Base-by-base conservation (phyloP, 192 early-diverging fungal species). In the Chytriomyces confervae region DNA sequence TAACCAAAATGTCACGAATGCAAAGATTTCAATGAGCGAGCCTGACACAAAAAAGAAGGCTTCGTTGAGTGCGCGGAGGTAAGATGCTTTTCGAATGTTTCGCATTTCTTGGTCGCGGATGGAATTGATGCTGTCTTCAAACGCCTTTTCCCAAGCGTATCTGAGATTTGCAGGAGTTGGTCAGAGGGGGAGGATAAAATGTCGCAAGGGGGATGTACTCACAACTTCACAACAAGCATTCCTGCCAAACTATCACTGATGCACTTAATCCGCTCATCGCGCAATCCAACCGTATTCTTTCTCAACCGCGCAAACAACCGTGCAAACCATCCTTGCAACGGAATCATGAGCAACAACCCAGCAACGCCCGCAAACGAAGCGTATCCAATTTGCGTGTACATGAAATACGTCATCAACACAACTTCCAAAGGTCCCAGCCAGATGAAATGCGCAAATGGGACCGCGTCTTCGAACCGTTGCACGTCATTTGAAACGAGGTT, bases 401-500 rank as follows among this genome's bases (percentile, higher is more conserved):
- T 62, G 47, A 89, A 84, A 73, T 85, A 85, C 5, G 71, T 53
- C 49, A 81, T 77, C 8, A 83, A 20, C 7, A 80, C 46, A 9
- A 81, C 44, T 71, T 89, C 82, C 11, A 89, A 29, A 4, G 87
- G 87, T 0, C 79, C 87, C 27, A 86, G 61, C 50, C 82, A 85
- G 45, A 86, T 69, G 69, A 69, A 87, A 50, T 85, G 80, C 27
- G 80, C 74, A 63, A 87, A 87, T 7, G 81, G 77, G 50, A 72
- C 53, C 46, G 66, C 67, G 72, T 88, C 84, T 74, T 88, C 87
- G 66, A 88, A 86, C 5, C 84, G 76, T 65, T 89, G 85, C 3
- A 89, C 87, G 64, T 89, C 87, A 62, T 83, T 86, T 27, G 84
- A 82, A 3, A 87, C 79, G 49, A 89, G 53, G 67, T 84, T 87